phyloP scores from a whole-genome alignment of 2,329 filamentous ascomycete species.

The Pseudopithomyces maydicus region DNA sequence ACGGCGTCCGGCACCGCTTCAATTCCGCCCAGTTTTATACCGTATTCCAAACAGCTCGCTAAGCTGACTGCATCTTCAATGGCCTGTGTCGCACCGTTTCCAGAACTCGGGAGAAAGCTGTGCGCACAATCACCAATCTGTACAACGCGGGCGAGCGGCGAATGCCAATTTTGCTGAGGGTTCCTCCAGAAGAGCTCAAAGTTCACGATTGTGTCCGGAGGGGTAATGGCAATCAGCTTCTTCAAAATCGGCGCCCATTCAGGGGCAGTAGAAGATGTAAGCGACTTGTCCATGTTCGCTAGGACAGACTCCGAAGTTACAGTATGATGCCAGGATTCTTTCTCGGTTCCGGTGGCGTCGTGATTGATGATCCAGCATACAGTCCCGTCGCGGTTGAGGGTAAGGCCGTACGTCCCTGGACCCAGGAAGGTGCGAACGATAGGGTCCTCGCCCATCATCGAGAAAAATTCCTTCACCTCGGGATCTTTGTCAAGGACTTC shows the following conservation, averaged over 20 bases:
- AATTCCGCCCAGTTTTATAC: not conserved
- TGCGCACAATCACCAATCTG: conserved; percentile 58
- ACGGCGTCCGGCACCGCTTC: conserved; percentile 14
- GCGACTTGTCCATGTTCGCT: conserved; percentile 7
- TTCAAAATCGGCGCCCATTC: conserved; percentile 5
- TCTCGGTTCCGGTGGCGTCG: conserved; percentile 2
- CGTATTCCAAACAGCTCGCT: conserved; percentile 14
- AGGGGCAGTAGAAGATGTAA: conserved; percentile 1
- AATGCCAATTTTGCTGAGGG: conserved; percentile 55
- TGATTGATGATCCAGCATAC: conserved; percentile 4
- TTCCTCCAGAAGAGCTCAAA: conserved; percentile 59
- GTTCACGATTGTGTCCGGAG: conserved; percentile 41
- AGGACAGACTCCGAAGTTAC: conserved; percentile 1
- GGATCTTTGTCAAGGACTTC: conserved; percentile 3
- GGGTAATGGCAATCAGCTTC: conserved; percentile 9
- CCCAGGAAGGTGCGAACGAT: conserved; percentile 6
- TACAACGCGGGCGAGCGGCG: conserved; percentile 50
- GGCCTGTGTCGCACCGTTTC: conserved; percentile 57
- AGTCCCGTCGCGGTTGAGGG: not conserved
- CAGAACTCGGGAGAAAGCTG: conserved; percentile 56
- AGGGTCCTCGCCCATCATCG: conserved; percentile 2
- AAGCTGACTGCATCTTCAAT: conserved; percentile 50
- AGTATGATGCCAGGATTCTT: not conserved
- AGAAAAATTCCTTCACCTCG: conserved; percentile 3
- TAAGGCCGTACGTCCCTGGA: conserved; percentile 2